Conservation (phyloP, 768 basidiomycete genomes). For the Xerocomellus amylosporus region DNA sequence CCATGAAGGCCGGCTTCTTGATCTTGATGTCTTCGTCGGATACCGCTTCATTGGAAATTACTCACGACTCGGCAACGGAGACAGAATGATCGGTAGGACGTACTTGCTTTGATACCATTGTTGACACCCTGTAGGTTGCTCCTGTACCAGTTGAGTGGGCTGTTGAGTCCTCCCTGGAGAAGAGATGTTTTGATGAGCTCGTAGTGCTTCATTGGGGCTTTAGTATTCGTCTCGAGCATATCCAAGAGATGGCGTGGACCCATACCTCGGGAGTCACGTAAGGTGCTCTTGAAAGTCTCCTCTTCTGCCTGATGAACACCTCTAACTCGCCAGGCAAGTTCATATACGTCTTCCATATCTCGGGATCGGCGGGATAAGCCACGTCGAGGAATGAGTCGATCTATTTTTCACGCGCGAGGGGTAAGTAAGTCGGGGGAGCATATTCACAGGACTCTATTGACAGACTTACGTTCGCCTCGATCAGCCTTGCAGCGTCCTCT, state of each 20-base stretch:
- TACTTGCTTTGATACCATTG: conserved; percentile 29
- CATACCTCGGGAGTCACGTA: conserved; percentile 36
- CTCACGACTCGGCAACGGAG: background rate
- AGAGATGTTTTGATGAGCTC: conserved; percentile 29
- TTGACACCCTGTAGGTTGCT: conserved; percentile 29
- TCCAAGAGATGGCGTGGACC: background rate
- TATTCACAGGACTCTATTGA: too few species aligned
- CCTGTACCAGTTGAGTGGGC: conserved; percentile 40
- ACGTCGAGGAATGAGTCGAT: conserved; percentile 40
- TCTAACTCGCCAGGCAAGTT: conserved; percentile 36
- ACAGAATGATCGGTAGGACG: background rate
- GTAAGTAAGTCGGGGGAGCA: background rate
- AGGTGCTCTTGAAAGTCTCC: conserved; percentile 20
- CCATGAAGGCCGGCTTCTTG: conserved; percentile 39
- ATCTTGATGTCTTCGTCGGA: conserved; percentile 28
- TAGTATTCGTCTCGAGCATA: background rate
- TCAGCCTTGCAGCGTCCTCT: conserved; percentile 30
- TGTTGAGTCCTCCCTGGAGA: conserved; percentile 31
- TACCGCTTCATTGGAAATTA: conserved; percentile 13
- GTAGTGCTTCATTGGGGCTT: conserved; percentile 23
- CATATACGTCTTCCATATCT: conserved; percentile 35
- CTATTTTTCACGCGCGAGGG: conserved; percentile 15
- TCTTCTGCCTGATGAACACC: conserved; percentile 25
- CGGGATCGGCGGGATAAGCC: conserved; percentile 34
- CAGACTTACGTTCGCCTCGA: conserved; percentile 35